Percentiles rank a stretch among this genome's conserved stretches.
These are phyloP conservation scores for Hebeloma cylindrosporum DNA, from an alignment of 768 basidiomycete species.

Conservation along the genomic window DNA sequence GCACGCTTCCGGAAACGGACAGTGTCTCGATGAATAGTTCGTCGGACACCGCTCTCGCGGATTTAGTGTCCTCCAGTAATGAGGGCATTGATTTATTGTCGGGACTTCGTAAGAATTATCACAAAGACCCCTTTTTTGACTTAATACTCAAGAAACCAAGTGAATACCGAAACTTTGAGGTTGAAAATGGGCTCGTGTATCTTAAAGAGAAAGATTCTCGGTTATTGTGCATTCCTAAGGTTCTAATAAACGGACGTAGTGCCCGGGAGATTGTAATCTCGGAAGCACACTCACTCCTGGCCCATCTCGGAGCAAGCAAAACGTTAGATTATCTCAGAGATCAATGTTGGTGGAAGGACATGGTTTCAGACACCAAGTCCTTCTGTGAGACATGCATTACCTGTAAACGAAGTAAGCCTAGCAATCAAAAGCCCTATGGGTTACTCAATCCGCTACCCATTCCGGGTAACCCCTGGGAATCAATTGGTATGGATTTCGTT, in stretches of 20 bases:
- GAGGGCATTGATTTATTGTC: no score
- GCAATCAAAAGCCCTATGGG: constrained; percentile 26
- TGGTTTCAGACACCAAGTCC: constrained; percentile 24
- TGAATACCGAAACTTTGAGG: no score
- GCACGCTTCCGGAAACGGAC: no score
- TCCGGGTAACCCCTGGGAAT: constrained; percentile 9
- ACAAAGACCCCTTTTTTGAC: no score
- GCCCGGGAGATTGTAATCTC: constrained; percentile 32
- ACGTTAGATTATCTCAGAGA: constrained; percentile 31
- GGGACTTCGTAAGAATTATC: no score
- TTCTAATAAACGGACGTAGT: constrained; percentile 9
- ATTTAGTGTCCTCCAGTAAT: no score
- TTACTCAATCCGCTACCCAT: constrained; percentile 11
- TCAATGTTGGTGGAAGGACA: constrained; percentile 39
- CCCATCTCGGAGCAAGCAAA: constrained; percentile 37
- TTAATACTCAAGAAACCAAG: no score
- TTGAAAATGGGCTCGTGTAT: constrained; percentile 14
- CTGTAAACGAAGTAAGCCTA: constrained; percentile 21
- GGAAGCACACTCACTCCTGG: constrained; percentile 38
- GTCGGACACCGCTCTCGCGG: no score
- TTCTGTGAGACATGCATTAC: constrained; percentile 31
- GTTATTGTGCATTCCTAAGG: constrained; percentile 24
- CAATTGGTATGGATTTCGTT: constrained; percentile 18
- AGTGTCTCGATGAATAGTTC: no score
- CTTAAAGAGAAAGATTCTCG: constrained; percentile 3